phyloP scores from a whole-genome alignment of 768 basidiomycete species.

The Tulasnella sp. region DNA sequence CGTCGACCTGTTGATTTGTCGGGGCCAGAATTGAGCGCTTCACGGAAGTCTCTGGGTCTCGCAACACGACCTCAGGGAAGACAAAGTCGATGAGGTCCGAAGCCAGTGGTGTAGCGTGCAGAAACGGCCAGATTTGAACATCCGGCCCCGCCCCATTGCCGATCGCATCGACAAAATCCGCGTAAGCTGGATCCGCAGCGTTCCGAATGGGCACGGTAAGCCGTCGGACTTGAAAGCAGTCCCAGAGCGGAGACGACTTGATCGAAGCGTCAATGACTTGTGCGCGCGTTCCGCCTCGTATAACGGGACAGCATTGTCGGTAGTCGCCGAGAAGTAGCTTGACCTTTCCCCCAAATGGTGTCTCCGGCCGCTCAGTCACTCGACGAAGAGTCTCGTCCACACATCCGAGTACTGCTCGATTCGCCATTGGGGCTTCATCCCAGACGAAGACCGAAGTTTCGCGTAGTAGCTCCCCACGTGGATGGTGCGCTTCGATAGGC shows the following conservation, averaged over 20 bases:
- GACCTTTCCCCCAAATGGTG: slow-evolving; percentile 48
- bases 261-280: slow-evolving; percentile 47
- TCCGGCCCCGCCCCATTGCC: slow-evolving; percentile 39
- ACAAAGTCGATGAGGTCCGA: slow-evolving; percentile 42
- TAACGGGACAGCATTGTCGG: slow-evolving; percentile 49
- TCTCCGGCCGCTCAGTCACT: slow-evolving; percentile 40
- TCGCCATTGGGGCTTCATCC: slow-evolving; percentile 53
- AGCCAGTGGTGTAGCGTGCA: slow-evolving; percentile 36
- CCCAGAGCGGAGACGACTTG: slow-evolving; percentile 46
- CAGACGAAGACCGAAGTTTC: slow-evolving; percentile 45
- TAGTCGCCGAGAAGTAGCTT: slow-evolving; percentile 49
- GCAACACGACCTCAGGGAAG: slow-evolving; percentile 41
- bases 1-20: slow-evolving; percentile 46
- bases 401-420: slow-evolving; percentile 45
- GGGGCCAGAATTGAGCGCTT: slow-evolving; percentile 47
- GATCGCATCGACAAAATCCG: slow-evolving; percentile 6
- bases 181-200: slow-evolving; percentile 41
- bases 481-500: slow-evolving; percentile 41
- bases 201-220: slow-evolving; percentile 48
- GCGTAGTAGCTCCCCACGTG: slow-evolving; percentile 45
- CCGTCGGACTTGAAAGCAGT: slow-evolving; percentile 40
- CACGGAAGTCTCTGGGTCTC: slow-evolving; percentile 42
- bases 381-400: slow-evolving; percentile 45
- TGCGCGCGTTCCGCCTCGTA: slow-evolving; percentile 41
- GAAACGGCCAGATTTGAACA: slow-evolving; percentile 40